Percentiles rank a stretch among this genome's conserved stretches.
Evolutionary conservation across 1,139 yeast genomes (phyloP).

Genomic region (Maudiozyma humilis): DNA sequence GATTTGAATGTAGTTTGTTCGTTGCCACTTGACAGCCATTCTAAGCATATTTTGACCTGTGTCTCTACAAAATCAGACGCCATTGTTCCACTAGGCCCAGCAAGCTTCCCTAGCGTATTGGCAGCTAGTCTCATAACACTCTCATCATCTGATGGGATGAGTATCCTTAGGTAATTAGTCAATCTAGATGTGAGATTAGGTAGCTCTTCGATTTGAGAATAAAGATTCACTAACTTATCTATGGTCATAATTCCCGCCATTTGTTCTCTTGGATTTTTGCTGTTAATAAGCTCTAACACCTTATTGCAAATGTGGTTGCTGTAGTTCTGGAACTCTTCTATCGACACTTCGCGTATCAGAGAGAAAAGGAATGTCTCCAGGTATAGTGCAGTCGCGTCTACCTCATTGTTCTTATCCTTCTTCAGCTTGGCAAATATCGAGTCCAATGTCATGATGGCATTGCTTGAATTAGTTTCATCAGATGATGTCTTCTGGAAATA

Average conservation of each 20-base stretch:
- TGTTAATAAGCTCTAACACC: slow-evolving; percentile 73
- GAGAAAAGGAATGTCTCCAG: slow-evolving; percentile 59
- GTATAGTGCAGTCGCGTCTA: slow-evolving; percentile 54
- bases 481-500: background rate
- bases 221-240: slow-evolving; percentile 75
- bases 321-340: slow-evolving; percentile 71
- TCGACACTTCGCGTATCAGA: slow-evolving; percentile 66
- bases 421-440: slow-evolving; percentile 26
- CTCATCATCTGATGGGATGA: slow-evolving; percentile 73
- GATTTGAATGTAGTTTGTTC: slow-evolving; percentile 40
- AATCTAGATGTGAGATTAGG: slow-evolving; percentile 84
- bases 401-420: slow-evolving; percentile 36
- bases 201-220: slow-evolving; percentile 65
- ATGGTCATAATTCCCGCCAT: slow-evolving; percentile 89
- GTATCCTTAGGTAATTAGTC: slow-evolving; percentile 73
- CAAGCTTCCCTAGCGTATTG: slow-evolving; percentile 74
- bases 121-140: slow-evolving; percentile 85
- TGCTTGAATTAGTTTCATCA: background rate
- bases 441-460: slow-evolving; percentile 4
- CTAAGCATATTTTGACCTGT: slow-evolving; percentile 85
- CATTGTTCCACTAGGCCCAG: slow-evolving; percentile 79
- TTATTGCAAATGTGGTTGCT: slow-evolving; percentile 81
- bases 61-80: slow-evolving; percentile 90
- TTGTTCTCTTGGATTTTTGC: slow-evolving; percentile 60
- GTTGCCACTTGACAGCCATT: slow-evolving; percentile 63